A percentile compares a stretch with the other conserved stretches of the same genome.
phyloP scores from a whole-genome alignment of 2,329 filamentous ascomycete genomes.

The Phialophora chinensis region DNA sequence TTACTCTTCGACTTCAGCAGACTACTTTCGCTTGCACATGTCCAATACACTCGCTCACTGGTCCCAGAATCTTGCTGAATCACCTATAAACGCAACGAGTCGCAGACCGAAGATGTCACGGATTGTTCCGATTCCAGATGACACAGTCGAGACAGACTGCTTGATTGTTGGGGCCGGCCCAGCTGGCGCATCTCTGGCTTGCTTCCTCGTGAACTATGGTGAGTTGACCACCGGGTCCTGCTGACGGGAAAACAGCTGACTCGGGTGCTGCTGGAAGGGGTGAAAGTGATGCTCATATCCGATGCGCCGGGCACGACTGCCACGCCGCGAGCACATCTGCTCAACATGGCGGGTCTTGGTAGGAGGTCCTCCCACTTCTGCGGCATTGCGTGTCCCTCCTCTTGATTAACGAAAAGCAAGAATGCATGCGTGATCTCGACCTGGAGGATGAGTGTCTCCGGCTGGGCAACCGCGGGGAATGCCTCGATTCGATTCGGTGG shows the following conservation, averaged over 20 bases:
- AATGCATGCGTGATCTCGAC: slow-evolving; percentile 54
- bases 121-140: slow-evolving; percentile 1
- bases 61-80: background rate
- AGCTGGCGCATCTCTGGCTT: slow-evolving; percentile 61
- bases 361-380: slow-evolving; percentile 4
- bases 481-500: slow-evolving; percentile 50
- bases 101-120: slow-evolving; percentile 1
- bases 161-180: slow-evolving; percentile 61
- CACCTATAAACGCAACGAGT: background rate
- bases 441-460: slow-evolving; percentile 47
- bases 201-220: slow-evolving; percentile 60
- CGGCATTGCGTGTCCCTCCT: background rate
- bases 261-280: background rate
- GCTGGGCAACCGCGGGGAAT: slow-evolving; percentile 44
- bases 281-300: slow-evolving; percentile 30
- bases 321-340: slow-evolving; percentile 33
- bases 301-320: slow-evolving; percentile 30
- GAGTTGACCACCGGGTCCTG: slow-evolving; percentile 12
- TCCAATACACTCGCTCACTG: background rate
- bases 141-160: slow-evolving; percentile 51
- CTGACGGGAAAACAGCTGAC: background rate
- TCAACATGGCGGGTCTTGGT: slow-evolving; percentile 39
- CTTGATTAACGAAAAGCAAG: slow-evolving; percentile 23
- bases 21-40: background rate
- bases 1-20: background rate